Evolutionary conservation across 768 basidiomycete species (phyloP), one percentile per base, ranked within the genome.

Genomic region (Leccinum incarnatum): DNA sequence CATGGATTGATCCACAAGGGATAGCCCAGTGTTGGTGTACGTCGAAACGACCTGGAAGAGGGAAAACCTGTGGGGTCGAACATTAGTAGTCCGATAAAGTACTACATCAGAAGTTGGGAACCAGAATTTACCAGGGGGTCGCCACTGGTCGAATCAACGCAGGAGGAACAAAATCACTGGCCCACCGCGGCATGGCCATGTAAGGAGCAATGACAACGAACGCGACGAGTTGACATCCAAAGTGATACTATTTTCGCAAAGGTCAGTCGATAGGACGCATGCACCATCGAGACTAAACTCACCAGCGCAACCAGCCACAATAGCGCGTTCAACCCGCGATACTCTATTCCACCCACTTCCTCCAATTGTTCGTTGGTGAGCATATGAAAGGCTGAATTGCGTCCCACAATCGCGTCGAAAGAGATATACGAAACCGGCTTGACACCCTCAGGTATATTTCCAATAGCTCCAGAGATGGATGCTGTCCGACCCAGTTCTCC

Each of bases 291-390:
- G 21, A 12, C 29, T 7, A 53, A 34, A 79, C 90, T 67, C 69
- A 95, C 93, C 34, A 75, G 69, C 11, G 81, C 81, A 37, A 96
- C 84, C 56, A 95, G 82, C 89, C 91, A 95, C 10, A 94, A 76
- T 52, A 97, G 72, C 2, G 88, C 83, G 47, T 86, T 87, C 62
- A 97, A 75, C 12, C 89, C 91, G 10, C 94, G 82, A 68, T 91
- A 98, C 71, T 99, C 96, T 7, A 97, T 89, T 19, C 96, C 95
- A 4, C 95, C 95, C 5, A 98, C 76, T 71, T 97, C 93, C 63
- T 96, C 94, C 64, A 91, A 76, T 67, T 98, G 90, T 50, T 94
- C 92, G 19, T 82, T 79, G 0, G 87, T 91, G 54, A 96, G 74
- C 62, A 72, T 76, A 37, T 82, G 80, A 63, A 92, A 92, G 3